Evolutionary conservation across 140 eudicot genomes (phyloP).

Genomic region (Anethum foeniculum): DNA sequence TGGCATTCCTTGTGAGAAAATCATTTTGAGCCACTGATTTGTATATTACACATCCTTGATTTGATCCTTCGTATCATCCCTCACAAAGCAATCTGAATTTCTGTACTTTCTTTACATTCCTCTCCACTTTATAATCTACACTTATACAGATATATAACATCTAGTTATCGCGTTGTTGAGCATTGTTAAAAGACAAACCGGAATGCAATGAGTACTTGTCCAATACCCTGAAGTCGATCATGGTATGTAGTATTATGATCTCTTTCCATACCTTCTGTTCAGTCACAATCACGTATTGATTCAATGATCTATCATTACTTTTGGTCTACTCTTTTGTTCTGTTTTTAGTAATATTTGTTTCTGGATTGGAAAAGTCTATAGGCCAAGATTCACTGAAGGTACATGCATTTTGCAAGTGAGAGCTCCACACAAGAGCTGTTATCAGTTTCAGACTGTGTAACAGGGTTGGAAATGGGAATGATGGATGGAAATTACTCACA

Average conservation of each 20-base stretch:
- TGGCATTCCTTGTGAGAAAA: slow-evolving; percentile 79
- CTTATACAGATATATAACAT: not conserved
- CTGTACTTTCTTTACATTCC: slow-evolving; percentile 32
- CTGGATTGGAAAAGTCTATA: slow-evolving; percentile 42
- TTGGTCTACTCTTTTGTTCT: not conserved
- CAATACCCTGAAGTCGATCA: slow-evolving; percentile 55
- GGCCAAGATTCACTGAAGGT: slow-evolving; percentile 85
- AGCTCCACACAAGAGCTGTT: slow-evolving; percentile 80
- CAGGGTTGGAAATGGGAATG: slow-evolving; percentile 37
- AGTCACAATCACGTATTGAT: not conserved
- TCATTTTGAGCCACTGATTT: slow-evolving; percentile 47
- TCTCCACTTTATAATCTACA: slow-evolving; percentile 10
- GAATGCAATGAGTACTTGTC: slow-evolving; percentile 29
- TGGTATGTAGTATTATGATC: slow-evolving; percentile 36
- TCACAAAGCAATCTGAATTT: slow-evolving; percentile 23
- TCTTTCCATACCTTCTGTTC: not conserved
- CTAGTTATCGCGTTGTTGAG: slow-evolving; percentile 8
- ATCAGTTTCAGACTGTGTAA: slow-evolving; percentile 67
- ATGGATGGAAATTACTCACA: slow-evolving; percentile 68
- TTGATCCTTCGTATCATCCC: slow-evolving; percentile 3
- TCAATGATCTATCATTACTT: not conserved
- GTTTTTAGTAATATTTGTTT: slow-evolving; percentile 12
- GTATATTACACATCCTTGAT: slow-evolving; percentile 14
- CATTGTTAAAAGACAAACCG: not conserved
- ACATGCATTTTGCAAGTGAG: slow-evolving; percentile 77